Base-by-base conservation (phyloP, 139 green algal genomes). In the Picochlorum costavermella region DNA sequence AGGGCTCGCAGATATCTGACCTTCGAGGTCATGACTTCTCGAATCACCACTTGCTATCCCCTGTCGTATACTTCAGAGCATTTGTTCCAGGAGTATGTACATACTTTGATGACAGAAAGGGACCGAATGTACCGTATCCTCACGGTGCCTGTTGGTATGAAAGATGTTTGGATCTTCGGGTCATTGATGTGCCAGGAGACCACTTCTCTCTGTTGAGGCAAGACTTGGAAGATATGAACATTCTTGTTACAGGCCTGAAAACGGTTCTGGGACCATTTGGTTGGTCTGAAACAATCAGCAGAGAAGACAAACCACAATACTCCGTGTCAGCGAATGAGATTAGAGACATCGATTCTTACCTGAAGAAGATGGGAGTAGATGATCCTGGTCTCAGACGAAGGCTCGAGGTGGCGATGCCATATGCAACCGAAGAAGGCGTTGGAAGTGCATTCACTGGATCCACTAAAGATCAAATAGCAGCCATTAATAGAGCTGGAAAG, bases 161-260 rank as follows among this genome's bases (percentile, higher is more conserved):
- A 50, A 61, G 89, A 51, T 82, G 67, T 61, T 61, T 75, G 1
- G 82, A 92, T 43, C 69, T 90, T n/a, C 68, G 84, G 59, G 84
- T 82, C 10, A 49, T 82, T 30, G 76, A 83, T 53, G 61, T 84
- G 2, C 83, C 86, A 0, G 86, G 88, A 5, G 88, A 95, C 79
- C 88, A 95, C 75, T 95, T 95, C 81, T 85, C 75, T 26, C 69
- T 95, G 50, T 77, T 95, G 67, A 67, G 88, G 5, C 64, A 76
- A 60, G 73, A 68, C 28, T 51, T 73, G 13, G 59, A 55, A 17
- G 80, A 87, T 64, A 87, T 87, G 80, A 74, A 73, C 23, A 50
- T 84, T 30, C 70, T 84, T 12, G 77, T 81, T 6, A 79, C 68
- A 4, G 60, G 60, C 3, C 61, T 86, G 2, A 84, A 86, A 67